Base-by-base conservation (phyloP, 345 rosid species). In the Psidium friedrichsthalianum region DNA sequence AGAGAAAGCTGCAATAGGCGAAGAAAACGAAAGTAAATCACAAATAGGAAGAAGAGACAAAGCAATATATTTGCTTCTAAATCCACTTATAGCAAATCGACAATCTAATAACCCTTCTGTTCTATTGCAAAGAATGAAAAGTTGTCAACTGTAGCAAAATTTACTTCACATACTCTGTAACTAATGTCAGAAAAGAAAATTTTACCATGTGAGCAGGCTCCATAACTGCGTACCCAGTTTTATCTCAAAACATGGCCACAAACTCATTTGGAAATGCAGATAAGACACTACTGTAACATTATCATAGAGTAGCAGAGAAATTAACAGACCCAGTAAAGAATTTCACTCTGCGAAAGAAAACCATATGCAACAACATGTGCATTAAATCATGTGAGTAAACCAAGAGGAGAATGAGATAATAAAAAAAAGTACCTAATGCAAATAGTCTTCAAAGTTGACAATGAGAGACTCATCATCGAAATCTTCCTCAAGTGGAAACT, bases 171-270 rank as follows among this genome's bases (percentile, higher is more conserved):
- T 69, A 18, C 44, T 10, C 22, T 13, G 74, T 27, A 83, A 44
- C 56, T 84, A 51, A 44, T 14, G 53, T 56, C 55, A 15, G 76
- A 56, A 13, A 55, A 51, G 47, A 55, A 86, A 85, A 27, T 86
- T 40, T 89, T 92, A 97, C 98, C 99, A 97, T 95, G 88, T 97
- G 98, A 88, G 98, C 98, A 88, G 98, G 98, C 94, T 95, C 98
- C 16, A 97, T 96, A 87, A 94, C 92, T 84, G 89, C 88, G 86
- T 93, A 93, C 16, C 95, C 93, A 57, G 98, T 93, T 89, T 92
- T 90, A n/a, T 90, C 95, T 90, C 91, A 92, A 84, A 95, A 97
- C 95, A 95, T 94, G 82, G 88, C 86, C 87, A 94, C 99, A 86
- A 97, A 97, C 86, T 97, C 98, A 90, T 95, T 96, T 97, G 95